Conservation (phyloP, 768 basidiomycete species). For the Ephemerocybe angulata region DNA sequence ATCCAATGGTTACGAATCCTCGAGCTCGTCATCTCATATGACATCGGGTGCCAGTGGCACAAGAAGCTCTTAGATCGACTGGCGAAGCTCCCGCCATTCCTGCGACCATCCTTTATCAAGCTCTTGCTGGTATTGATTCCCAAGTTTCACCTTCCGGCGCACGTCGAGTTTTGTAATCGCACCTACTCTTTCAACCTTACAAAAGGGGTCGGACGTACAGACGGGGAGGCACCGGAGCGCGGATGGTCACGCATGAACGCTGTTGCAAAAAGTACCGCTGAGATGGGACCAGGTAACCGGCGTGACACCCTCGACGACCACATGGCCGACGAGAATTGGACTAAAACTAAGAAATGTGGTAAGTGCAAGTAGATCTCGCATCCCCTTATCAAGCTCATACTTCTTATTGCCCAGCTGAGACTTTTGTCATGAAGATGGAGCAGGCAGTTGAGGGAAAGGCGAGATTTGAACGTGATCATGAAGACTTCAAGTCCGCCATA, state of each 20-base stretch:
- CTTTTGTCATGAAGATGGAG: not conserved
- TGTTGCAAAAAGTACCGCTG: conserved; percentile 20
- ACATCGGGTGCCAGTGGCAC: conserved; percentile 15
- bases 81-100: conserved; percentile 3
- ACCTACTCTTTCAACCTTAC: conserved; percentile 26
- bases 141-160: conserved; percentile 19
- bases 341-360: conserved; percentile 23
- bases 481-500: conserved; percentile 7
- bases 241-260: conserved; percentile 28
- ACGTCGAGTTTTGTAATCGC: conserved; percentile 12
- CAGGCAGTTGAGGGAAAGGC: not conserved
- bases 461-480: not conserved
- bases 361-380: not conserved
- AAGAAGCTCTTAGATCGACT: conserved; percentile 16
- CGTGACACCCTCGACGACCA: conserved; percentile 34
- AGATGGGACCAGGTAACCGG: conserved; percentile 23
- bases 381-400: not conserved
- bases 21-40: conserved; percentile 18
- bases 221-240: conserved; percentile 34
- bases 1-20: conserved; percentile 6
- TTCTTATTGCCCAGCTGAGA: not conserved
- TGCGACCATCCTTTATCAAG: conserved; percentile 16
- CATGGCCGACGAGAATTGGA: conserved; percentile 34
- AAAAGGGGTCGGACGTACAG: conserved; percentile 20
- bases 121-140: conserved; percentile 14